A percentile compares a stretch with the other conserved stretches of the same genome.
phyloP scores from a whole-genome alignment of 192 early-diverging fungal genomes.

The Entomortierella parvispora region DNA sequence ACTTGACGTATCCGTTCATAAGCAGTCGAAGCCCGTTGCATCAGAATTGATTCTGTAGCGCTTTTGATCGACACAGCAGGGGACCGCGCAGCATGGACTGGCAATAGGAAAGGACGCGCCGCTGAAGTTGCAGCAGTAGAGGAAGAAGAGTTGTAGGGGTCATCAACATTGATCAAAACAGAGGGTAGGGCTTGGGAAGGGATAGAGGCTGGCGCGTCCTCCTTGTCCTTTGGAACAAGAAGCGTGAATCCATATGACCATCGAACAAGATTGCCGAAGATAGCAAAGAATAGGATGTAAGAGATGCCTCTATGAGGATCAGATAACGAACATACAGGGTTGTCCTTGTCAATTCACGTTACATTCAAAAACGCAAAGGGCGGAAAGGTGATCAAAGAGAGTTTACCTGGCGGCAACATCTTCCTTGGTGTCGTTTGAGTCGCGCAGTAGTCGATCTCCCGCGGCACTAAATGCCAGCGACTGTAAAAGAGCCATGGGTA shows the following conservation, averaged over 20 bases:
- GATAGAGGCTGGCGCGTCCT: conserved; percentile 17
- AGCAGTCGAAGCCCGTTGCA: conserved; percentile 12
- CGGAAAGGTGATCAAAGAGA: neutral
- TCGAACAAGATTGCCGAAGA: conserved; percentile 80
- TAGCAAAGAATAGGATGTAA: conserved; percentile 82
- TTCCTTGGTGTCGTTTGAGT: conserved; percentile 54
- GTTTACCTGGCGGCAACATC: conserved; percentile 61
- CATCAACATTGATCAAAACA: conserved; percentile 27
- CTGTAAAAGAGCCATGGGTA: conserved; percentile 76
- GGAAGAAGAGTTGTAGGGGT: conserved; percentile 5
- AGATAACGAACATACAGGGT: neutral
- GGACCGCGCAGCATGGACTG: neutral
- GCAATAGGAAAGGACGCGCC: conserved; percentile 7
- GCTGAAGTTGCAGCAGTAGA: neutral
- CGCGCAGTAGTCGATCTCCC: conserved; percentile 54
- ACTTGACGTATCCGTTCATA: conserved; percentile 43
- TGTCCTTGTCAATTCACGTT: no score
- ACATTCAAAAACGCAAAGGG: no score
- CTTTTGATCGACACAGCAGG: conserved; percentile 15
- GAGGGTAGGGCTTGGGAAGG: conserved; percentile 49
- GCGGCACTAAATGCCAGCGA: conserved; percentile 63
- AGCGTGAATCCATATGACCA: conserved; percentile 82
- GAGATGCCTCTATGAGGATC: conserved; percentile 69
- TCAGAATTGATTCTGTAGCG: conserved; percentile 11
- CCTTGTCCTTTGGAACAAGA: conserved; percentile 57